phyloP scores from a whole-genome alignment of 2,329 filamentous ascomycete genomes.

The Arthrinium phaeospermum region DNA sequence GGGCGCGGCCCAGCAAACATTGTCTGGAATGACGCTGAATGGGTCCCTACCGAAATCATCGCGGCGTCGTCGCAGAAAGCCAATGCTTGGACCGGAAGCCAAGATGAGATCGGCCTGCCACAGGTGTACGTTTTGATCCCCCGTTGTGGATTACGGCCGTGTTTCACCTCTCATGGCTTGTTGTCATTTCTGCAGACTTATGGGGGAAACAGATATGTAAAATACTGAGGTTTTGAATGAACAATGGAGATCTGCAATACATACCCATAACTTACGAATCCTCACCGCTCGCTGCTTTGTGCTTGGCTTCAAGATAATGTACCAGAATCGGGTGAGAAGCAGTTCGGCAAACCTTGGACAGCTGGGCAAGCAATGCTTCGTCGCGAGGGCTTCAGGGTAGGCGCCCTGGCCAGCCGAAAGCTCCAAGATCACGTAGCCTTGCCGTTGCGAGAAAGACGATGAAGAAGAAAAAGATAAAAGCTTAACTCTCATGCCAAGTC shows the following conservation, averaged over 20 bases:
- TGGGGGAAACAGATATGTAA: slow-evolving; percentile 3
- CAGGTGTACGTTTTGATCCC: slow-evolving; percentile 38
- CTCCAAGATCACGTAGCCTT: background rate
- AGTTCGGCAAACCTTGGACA: background rate
- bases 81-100: slow-evolving; percentile 22
- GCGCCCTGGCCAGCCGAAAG: background rate
- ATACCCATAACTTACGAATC: slow-evolving; percentile 1
- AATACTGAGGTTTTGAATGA: slow-evolving; percentile 9
- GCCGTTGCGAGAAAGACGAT: background rate
- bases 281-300: slow-evolving; percentile 4
- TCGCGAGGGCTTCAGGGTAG: background rate
- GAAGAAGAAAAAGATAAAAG: background rate
- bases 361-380: background rate
- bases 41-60: background rate
- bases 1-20: background rate
- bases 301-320: slow-evolving; percentile 4
- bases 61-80: background rate
- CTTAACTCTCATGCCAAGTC: background rate
- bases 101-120: slow-evolving; percentile 36
- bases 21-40: background rate
- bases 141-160: slow-evolving; percentile 36
- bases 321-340: background rate
- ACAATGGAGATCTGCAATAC: slow-evolving; percentile 6
- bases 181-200: background rate
- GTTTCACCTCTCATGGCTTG: slow-evolving; percentile 43